A percentile compares a stretch with the other conserved stretches of the same genome.
phyloP scores from a whole-genome alignment of 2,329 filamentous ascomycete species.

The Fusarium solani-melongenae region DNA sequence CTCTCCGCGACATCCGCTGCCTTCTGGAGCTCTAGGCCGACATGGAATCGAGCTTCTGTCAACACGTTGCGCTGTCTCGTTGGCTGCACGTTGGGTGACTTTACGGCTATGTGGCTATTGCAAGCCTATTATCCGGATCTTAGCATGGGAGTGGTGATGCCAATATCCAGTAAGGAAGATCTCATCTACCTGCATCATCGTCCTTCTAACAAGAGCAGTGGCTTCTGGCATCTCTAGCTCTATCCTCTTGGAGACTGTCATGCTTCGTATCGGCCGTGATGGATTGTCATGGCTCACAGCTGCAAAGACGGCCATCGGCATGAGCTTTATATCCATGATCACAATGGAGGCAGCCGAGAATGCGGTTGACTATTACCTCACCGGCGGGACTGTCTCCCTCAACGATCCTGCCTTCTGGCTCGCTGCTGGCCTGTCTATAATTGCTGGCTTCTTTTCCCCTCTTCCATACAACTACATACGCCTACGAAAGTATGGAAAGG shows the following conservation, averaged over 20 bases:
- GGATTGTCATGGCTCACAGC: constrained; percentile 58
- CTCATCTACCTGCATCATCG: accelerated
- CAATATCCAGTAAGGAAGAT: constrained; percentile 56
- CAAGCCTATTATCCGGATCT: constrained; percentile 60
- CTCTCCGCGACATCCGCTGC: neutral
- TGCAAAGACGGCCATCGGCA: constrained; percentile 63
- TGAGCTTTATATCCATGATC: constrained; percentile 69
- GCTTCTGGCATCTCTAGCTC: constrained; percentile 62
- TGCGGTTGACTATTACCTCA: constrained; percentile 65
- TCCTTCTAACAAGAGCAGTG: constrained; percentile 51
- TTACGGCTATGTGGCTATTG: constrained; percentile 65
- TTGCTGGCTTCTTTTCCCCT: constrained; percentile 59
- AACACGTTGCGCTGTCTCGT: constrained; percentile 67
- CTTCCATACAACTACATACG: constrained; percentile 65
- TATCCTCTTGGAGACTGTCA: constrained; percentile 62
- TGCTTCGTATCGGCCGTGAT: constrained; percentile 61
- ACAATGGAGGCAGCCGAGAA: constrained; percentile 69
- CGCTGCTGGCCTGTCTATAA: constrained; percentile 58
- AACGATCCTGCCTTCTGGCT: constrained; percentile 62
- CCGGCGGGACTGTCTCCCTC: constrained; percentile 60
- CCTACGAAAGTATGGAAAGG: constrained; percentile 60
- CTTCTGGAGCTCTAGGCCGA: constrained; percentile 48
- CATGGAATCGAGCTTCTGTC: constrained; percentile 62
- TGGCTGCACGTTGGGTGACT: constrained; percentile 67
- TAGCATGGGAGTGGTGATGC: constrained; percentile 62